Base-by-base conservation (phyloP, 2,329 filamentous ascomycete genomes). In the Pezicula neosporulosa region DNA sequence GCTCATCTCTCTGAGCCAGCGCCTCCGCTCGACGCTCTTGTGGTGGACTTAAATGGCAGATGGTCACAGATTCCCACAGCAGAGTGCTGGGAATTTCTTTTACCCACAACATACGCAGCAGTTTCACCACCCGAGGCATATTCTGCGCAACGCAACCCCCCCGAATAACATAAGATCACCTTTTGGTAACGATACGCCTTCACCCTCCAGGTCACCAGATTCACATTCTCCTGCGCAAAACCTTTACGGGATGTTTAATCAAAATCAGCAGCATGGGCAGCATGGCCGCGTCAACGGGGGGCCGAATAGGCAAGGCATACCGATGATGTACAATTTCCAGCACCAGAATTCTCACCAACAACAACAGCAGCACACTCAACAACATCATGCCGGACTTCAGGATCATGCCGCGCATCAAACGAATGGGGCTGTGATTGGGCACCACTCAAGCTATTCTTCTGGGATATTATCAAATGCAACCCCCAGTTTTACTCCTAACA, bases 251-350 rank as follows among this genome's bases (percentile, higher is more conserved):
- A 91, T 91, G 87, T 91, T 86, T 77, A 83, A 82, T 66, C 85
- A 89, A 70, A 78, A 77, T 66, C 72, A 76, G 51, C 84, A 88
- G 67, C 84, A 86, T 72, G 83, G 83, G 68, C 87, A 90, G 68
- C 85, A 85, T 74, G 81, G 81, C 72, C 85, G 89, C 72, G 80
- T 90, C 70, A 91, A 90, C 72, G 87, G 86, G 62, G 83, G 83
- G 56, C 79, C 80, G 27, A 77, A 76, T 56, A 80, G 82, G 57
- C 78, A 80, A 59, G 76, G 75, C 52, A 75, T 81, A 71, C 81
- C 80, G 57, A 76, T 90, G 74, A 78, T 86, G 64, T 89, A 89
- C 72, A 85, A 82, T 66, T 89, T 81, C 61, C 82, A 85, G 57
- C 83, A 80, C 56, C 72, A 74, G 27, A 79, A 78, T 58, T 75